Base-by-base conservation (phyloP, 768 basidiomycete species). In the Xerocomellus chrysenteron region DNA sequence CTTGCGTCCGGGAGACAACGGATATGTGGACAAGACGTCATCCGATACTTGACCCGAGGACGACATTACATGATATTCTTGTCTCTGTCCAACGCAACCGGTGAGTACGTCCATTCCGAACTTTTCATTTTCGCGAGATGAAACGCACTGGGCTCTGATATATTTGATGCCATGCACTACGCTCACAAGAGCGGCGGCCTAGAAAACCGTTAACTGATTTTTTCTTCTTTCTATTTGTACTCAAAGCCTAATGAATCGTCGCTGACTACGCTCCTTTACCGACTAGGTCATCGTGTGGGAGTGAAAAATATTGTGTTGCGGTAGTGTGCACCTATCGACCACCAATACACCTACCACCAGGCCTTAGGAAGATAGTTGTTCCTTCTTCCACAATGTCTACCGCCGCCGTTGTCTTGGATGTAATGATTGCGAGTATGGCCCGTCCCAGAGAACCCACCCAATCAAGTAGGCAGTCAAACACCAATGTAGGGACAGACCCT, bases 81-180 rank as follows among this genome's bases (percentile, higher is more conserved):
- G 26, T 26, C 26, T 26, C 26, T 26, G 26, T 26, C 8, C 30
- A 30, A 30, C 12, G n/a, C 51, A 37, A 37, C 4, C 13, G 13
- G 43, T 50, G 13, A 57, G 62, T 61, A 40, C 24, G 35, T 52
- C 24, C 9, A 5, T 16, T 12, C 8, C 21, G 12, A 13, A 2
- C 3, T n/a, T 16, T 28, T 19, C 21, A 17, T 36, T 13, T 19
- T 36, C 28, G 30, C 41, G 58, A 46, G 82, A 83, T 77, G 81
- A 82, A 80, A 75, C 74, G 82, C 81, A 82, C 81, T 83, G 82
- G 81, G 81, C 82, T 83, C 81, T 82, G 81, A 82, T 32, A 40
- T 52, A 5, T 32, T 59, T 71, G 81, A 78, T 80, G 82, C 70
- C 51, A 78, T 74, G 82, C 82, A 81, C 66, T 76, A 81, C 79